phyloP scores from a whole-genome alignment of 768 basidiomycete genomes.

The Lentinula raphanica region DNA sequence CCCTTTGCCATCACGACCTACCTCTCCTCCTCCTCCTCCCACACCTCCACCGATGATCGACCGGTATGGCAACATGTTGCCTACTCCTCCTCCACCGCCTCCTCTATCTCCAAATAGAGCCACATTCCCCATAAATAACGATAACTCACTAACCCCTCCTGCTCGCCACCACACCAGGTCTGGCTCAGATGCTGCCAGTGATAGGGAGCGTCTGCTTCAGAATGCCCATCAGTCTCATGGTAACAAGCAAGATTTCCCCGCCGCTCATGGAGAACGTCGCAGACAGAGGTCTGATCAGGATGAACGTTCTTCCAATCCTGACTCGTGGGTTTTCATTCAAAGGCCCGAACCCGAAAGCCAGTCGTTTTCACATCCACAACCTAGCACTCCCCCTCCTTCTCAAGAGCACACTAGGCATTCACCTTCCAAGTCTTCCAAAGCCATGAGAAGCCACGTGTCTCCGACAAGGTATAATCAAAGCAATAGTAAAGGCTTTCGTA shows the following conservation, averaged over 20 bases:
- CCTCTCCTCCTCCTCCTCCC: conserved; percentile 32
- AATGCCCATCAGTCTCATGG: conserved; percentile 26
- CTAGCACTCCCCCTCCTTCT: conserved; percentile 22
- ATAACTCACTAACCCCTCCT: conserved; percentile 30
- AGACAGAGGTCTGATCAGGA: conserved; percentile 8
- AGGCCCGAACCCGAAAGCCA: background rate
- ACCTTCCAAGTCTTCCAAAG: conserved; percentile 18
- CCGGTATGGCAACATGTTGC: conserved; percentile 22
- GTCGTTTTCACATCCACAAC: conserved; percentile 16
- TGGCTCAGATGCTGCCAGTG: conserved; percentile 47
- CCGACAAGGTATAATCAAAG: conserved; percentile 23
- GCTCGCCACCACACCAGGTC: conserved; percentile 35
- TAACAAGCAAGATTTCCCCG: conserved; percentile 23
- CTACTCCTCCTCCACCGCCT: conserved; percentile 34
- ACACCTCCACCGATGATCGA: conserved; percentile 27
- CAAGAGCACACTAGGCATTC: conserved; percentile 22
- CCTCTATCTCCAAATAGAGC: conserved; percentile 42
- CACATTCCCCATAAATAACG: conserved; percentile 32
- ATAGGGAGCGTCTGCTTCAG: conserved; percentile 40
- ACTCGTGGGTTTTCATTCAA: conserved; percentile 10
- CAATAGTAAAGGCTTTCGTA: conserved; percentile 9
- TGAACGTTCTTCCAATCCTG: background rate
- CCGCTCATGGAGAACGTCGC: conserved; percentile 22
- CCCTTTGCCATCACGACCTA: conserved; percentile 22
- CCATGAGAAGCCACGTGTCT: conserved; percentile 26